Evolutionary conservation across 2,329 filamentous ascomycete species (phyloP).

Genomic region (Venturia carpophila): DNA sequence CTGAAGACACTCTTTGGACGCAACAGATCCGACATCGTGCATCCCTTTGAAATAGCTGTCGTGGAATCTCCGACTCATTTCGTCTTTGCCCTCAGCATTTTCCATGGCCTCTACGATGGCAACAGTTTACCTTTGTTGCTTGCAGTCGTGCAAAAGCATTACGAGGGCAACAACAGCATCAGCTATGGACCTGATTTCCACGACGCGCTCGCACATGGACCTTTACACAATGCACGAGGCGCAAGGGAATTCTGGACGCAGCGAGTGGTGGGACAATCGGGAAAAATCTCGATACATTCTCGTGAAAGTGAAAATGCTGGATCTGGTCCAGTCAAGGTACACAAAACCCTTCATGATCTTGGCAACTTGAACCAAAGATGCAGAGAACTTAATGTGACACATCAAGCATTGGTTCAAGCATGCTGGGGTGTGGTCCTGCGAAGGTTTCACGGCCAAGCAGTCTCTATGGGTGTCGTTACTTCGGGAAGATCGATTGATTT

Average conservation of each 20-base stretch:
- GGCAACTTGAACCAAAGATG: slow-evolving; percentile 43
- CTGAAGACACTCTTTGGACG: background rate
- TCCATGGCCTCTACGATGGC: slow-evolving; percentile 84
- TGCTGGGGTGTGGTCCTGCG: slow-evolving; percentile 58
- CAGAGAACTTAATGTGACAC: slow-evolving; percentile 58
- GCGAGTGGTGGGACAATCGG: background rate
- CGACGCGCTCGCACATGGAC: slow-evolving; percentile 61
- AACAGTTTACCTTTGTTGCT: slow-evolving; percentile 66
- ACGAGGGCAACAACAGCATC: slow-evolving; percentile 31
- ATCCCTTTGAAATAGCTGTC: slow-evolving; percentile 47
- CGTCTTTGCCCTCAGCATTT: slow-evolving; percentile 59
- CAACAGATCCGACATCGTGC: slow-evolving; percentile 29
- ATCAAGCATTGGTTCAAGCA: slow-evolving; percentile 71
- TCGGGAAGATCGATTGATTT: slow-evolving; percentile 70
- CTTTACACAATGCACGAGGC: slow-evolving; percentile 42
- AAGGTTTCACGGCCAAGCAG: slow-evolving; percentile 38
- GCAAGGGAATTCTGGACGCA: slow-evolving; percentile 58
- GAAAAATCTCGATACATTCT: background rate
- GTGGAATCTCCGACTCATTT: slow-evolving; percentile 28
- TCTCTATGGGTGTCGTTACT: slow-evolving; percentile 64
- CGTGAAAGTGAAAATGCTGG: background rate
- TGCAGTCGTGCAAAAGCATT: slow-evolving; percentile 47
- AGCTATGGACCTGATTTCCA: slow-evolving; percentile 50
- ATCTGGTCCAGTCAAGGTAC: slow-evolving; percentile 27
- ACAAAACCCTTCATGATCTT: slow-evolving; percentile 30